Conservation (phyloP, 129 eudicot genomes). For the Helianthus tuberosus region DNA sequence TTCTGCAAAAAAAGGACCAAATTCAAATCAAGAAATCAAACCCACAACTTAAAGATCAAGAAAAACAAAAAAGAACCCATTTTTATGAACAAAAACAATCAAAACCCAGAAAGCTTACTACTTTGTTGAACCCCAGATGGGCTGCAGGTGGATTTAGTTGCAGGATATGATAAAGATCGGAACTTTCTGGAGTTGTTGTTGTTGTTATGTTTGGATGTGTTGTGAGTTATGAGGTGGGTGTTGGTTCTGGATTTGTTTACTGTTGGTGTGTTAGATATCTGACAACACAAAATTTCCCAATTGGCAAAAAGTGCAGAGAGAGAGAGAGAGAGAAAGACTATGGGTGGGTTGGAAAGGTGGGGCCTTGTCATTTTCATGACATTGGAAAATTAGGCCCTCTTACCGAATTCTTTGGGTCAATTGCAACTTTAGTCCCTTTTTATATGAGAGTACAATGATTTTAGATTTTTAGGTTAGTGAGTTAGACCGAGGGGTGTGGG, state of each 20-base stretch:
- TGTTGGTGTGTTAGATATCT: slow-evolving; percentile 11
- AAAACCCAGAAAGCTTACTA: slow-evolving; percentile 32
- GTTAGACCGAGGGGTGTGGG: no score
- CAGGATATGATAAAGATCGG: slow-evolving; percentile 19
- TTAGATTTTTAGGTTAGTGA: slow-evolving; percentile 29
- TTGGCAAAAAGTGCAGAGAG: slow-evolving; percentile 6
- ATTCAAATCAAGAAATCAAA: slow-evolving; percentile 15
- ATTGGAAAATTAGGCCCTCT: slow-evolving; percentile 31
- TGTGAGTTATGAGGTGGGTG: slow-evolving; percentile 24
- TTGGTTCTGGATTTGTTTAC: slow-evolving; percentile 11
- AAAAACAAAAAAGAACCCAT: slow-evolving; percentile 25
- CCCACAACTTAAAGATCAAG: slow-evolving; percentile 31
- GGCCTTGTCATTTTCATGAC: slow-evolving; percentile 19
- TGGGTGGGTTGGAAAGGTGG: slow-evolving; percentile 7
- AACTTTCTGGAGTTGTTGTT: slow-evolving; percentile 8
- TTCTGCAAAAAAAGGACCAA: slow-evolving; percentile 1
- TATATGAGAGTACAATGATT: not conserved
- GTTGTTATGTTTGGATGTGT: slow-evolving; percentile 5
- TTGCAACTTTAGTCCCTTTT: slow-evolving; percentile 33
- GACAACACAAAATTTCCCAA: slow-evolving; percentile 10
- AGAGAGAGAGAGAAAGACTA: not conserved
- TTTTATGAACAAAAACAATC: slow-evolving; percentile 16
- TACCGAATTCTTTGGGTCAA: slow-evolving; percentile 26
- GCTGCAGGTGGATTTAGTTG: slow-evolving; percentile 15
- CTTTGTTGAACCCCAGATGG: slow-evolving; percentile 3